phyloP scores from a whole-genome alignment of 768 basidiomycete species.

The Asterophora lycoperdoides region DNA sequence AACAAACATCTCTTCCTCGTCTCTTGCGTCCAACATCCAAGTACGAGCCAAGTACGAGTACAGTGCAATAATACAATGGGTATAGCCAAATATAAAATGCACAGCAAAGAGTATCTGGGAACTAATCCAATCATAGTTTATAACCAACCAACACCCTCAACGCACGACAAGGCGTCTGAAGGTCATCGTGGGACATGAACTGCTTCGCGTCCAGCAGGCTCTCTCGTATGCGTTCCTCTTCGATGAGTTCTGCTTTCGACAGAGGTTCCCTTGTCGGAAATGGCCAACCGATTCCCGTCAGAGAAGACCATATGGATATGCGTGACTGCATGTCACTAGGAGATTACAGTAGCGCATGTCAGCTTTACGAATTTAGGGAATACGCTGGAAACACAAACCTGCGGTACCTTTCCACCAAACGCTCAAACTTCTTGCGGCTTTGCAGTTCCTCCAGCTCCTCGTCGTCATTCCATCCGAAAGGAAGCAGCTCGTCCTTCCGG shows the following conservation, averaged over 20 bases:
- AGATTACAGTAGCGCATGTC: background rate
- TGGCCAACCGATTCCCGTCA: conserved; percentile 54
- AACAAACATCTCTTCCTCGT: conserved; percentile 18
- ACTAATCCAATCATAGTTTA: conserved; percentile 32
- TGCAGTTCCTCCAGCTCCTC: conserved; percentile 56
- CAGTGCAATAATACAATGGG: background rate
- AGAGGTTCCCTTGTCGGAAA: conserved; percentile 58
- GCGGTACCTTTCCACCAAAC: conserved; percentile 52
- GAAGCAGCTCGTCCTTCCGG: conserved; percentile 45
- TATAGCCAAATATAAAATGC: background rate
- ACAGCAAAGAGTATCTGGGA: conserved; percentile 2
- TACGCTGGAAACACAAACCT: conserved; percentile 35
- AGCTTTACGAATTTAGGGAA: background rate
- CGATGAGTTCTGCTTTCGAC: conserved; percentile 64
- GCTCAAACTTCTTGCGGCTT: conserved; percentile 54
- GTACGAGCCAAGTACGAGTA: background rate
- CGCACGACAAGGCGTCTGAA: conserved; percentile 52
- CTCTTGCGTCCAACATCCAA: background rate
- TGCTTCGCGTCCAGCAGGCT: conserved; percentile 57
- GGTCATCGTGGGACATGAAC: conserved; percentile 48
- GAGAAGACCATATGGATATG: conserved; percentile 59
- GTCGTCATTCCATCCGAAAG: conserved; percentile 70
- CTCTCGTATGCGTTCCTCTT: conserved; percentile 59
- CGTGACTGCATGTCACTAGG: conserved; percentile 63
- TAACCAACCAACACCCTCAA: conserved; percentile 58